phyloP scores from a whole-genome alignment of 2,329 filamentous ascomycete genomes.

The Exophiala sp. region DNA sequence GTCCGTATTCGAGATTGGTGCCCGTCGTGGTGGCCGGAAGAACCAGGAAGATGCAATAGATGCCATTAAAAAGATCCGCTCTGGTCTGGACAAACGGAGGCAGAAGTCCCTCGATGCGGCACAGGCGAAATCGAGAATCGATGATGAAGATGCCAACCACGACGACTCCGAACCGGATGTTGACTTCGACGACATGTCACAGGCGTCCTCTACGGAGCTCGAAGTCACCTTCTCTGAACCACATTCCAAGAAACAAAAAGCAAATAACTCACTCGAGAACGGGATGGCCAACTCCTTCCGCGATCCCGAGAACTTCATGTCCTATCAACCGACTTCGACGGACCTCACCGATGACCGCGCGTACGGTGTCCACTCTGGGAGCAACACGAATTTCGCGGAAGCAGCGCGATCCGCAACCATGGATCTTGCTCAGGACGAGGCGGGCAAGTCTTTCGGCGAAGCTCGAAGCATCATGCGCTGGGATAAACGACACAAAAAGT shows the following conservation, averaged over 20 bases:
- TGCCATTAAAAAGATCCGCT: conserved; percentile 44
- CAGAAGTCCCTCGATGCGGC: conserved; percentile 34
- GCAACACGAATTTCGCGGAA: conserved; percentile 73
- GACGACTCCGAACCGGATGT: conserved; percentile 34
- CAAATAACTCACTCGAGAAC: conserved; percentile 51
- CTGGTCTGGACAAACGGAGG: conserved; percentile 42
- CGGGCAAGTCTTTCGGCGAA: conserved; percentile 72
- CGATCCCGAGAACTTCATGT: conserved; percentile 92
- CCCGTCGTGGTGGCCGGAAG: conserved; percentile 68
- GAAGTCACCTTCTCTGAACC: conserved; percentile 65
- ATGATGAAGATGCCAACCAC: conserved; percentile 40
- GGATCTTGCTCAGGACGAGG: conserved; percentile 84
- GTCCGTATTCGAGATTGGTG: conserved; percentile 94
- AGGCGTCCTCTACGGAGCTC: conserved; percentile 61
- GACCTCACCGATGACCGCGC: conserved; percentile 85
- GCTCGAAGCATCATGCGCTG: conserved; percentile 78
- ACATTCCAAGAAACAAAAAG: conserved; percentile 36
- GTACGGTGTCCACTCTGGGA: conserved; percentile 87
- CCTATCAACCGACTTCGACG: conserved; percentile 77
- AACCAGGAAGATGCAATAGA: conserved; percentile 63
- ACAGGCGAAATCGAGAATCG: conserved; percentile 29
- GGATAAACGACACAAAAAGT: conserved; percentile 97
- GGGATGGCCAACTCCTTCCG: conserved; percentile 57
- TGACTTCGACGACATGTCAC: conserved; percentile 46
- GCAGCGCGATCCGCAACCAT: conserved; percentile 84